A percentile compares a stretch with the other conserved stretches of the same genome.
These are phyloP conservation scores for Lodderomyces jiufengensis DNA, from an alignment of 1,139 yeast genomes.

Conservation along the genomic window DNA sequence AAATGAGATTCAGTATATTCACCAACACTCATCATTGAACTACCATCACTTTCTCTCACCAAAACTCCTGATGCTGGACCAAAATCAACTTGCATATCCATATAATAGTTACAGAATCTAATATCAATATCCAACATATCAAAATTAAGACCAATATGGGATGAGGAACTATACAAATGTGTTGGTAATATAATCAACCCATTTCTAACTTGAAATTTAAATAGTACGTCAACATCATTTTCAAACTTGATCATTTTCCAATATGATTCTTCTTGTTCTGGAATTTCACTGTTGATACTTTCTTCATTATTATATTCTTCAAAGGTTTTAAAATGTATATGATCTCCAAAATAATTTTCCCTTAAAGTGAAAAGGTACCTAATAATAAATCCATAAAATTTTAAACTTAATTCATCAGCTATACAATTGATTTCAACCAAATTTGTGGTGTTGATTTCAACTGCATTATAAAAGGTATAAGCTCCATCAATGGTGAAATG, in stretches of 20 bases:
- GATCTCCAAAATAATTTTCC: constrained; percentile 89
- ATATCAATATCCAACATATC: constrained; percentile 71
- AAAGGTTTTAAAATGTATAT: constrained; percentile 75
- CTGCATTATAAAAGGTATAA: constrained; percentile 55
- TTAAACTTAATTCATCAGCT: constrained; percentile 65
- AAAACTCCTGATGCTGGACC: constrained; percentile 43
- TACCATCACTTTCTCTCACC: constrained; percentile 19
- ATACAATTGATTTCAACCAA: constrained; percentile 60
- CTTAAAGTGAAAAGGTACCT: constrained; percentile 73
- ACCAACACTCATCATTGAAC: constrained; percentile 24
- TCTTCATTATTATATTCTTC: constrained; percentile 59
- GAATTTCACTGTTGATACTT: neutral
- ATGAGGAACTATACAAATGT: constrained; percentile 60
- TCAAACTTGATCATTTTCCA: constrained; percentile 49
- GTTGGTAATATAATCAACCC: constrained; percentile 75
- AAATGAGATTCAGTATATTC: constrained; percentile 23
- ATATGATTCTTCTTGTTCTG: constrained; percentile 25
- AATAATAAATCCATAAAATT: constrained; percentile 75
- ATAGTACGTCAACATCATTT: constrained; percentile 74
- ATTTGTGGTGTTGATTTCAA: constrained; percentile 67
- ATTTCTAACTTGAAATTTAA: constrained; percentile 64
- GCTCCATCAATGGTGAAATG: constrained; percentile 63
- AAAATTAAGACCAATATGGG: constrained; percentile 63
- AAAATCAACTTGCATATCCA: constrained; percentile 71
- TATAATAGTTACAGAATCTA: constrained; percentile 85